These are phyloP conservation scores for Aureobasidium musti DNA, from an alignment of 2,329 filamentous ascomycete species.

Conservation along the genomic window DNA sequence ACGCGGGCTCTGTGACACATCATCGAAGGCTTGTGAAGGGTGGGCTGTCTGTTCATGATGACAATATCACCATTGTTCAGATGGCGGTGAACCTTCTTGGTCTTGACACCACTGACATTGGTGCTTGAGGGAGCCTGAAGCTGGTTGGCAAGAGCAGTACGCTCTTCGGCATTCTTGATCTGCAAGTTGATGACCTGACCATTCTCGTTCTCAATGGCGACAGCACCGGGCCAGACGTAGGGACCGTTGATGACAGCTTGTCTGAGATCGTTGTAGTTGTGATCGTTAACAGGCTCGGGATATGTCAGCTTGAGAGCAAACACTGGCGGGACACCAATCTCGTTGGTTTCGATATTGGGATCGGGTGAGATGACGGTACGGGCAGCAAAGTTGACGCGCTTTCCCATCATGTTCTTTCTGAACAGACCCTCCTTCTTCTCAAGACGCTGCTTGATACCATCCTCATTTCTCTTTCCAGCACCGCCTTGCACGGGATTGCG, in stretches of 20 bases:
- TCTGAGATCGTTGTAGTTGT: constrained; percentile 95
- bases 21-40: constrained; percentile 96
- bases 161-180: constrained; percentile 84
- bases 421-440: constrained; percentile 99
- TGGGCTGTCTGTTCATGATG: constrained; percentile 97
- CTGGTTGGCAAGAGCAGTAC: constrained; percentile 87
- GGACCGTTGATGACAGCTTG: constrained; percentile 94
- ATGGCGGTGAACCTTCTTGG: constrained; percentile 97
- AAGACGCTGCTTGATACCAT: constrained; percentile 95
- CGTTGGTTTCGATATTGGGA: constrained; percentile 97
- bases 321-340: constrained; percentile 97
- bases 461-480: constrained; percentile 76
- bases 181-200: constrained; percentile 86
- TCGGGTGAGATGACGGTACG: constrained; percentile 98
- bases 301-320: constrained; percentile 96
- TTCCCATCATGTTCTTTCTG: constrained; percentile 99
- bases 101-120: constrained; percentile 71
- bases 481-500: constrained; percentile 79
- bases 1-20: constrained; percentile 97
- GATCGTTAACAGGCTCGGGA: constrained; percentile 93
- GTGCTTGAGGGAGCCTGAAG: constrained; percentile 80
- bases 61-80: constrained; percentile 96
- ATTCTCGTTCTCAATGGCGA: constrained; percentile 93
- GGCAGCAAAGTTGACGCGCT: constrained; percentile 97
- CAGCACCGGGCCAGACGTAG: constrained; percentile 90